phyloP scores from a whole-genome alignment of 805 yeast species.

The Suhomyces tanzawaensis region DNA sequence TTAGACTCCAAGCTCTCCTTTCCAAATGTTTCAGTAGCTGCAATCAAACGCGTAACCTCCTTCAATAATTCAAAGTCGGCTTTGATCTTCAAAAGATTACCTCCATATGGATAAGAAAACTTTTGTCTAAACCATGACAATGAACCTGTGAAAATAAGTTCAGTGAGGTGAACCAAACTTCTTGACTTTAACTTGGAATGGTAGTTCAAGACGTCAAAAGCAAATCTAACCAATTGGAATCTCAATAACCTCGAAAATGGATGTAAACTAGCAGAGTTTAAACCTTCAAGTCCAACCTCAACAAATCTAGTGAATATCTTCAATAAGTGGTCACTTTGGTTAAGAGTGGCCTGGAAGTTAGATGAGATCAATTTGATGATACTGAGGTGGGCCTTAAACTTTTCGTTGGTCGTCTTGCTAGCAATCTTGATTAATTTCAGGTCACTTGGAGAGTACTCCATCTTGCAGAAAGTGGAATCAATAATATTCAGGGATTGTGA shows the following conservation, averaged over 20 bases:
- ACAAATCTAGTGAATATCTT: slow-evolving; percentile 65
- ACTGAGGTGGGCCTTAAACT: slow-evolving; percentile 63
- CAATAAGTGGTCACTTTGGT: slow-evolving; percentile 67
- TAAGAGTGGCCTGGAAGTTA: slow-evolving; percentile 74
- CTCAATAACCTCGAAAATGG: slow-evolving; percentile 77
- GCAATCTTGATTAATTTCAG: slow-evolving; percentile 51
- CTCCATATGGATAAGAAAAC: slow-evolving; percentile 78
- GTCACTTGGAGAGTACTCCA: slow-evolving; percentile 90
- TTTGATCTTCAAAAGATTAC: slow-evolving; percentile 67
- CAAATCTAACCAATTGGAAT: slow-evolving; percentile 68
- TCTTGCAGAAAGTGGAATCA: slow-evolving; percentile 61
- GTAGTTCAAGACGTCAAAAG: slow-evolving; percentile 59
- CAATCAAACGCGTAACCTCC: slow-evolving; percentile 43
- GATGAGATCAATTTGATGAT: slow-evolving; percentile 69
- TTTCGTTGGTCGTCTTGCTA: slow-evolving; percentile 28
- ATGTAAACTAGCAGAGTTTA: slow-evolving; percentile 67
- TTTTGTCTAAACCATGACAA: slow-evolving; percentile 74
- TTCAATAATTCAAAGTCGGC: slow-evolving; percentile 63
- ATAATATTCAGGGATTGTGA: slow-evolving; percentile 51
- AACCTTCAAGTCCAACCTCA: slow-evolving; percentile 51
- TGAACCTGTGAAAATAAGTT: slow-evolving; percentile 59
- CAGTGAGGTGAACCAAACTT: slow-evolving; percentile 44
- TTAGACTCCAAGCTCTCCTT: slow-evolving; percentile 42
- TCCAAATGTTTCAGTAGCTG: slow-evolving; percentile 20
- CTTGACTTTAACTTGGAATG: slow-evolving; percentile 52